Conservation (phyloP, 2,329 filamentous ascomycete genomes). For the Fusarium keratoplasticum region DNA sequence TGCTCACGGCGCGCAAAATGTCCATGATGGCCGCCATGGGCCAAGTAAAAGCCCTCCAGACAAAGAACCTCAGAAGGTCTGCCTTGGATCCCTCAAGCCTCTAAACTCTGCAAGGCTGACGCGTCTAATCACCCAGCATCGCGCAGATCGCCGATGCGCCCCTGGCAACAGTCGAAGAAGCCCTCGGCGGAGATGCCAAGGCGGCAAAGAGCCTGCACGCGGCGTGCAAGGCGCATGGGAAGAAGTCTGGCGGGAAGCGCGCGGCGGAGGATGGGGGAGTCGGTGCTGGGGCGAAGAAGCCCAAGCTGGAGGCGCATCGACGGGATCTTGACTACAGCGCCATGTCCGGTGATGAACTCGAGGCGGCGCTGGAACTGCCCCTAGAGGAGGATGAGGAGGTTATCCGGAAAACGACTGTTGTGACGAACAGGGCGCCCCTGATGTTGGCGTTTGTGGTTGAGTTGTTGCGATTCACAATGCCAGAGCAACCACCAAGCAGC, state of each 20-base stretch:
- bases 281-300: constrained; percentile 44
- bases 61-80: constrained; percentile 67
- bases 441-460: constrained; percentile 84
- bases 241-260: constrained; percentile 50
- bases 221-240: constrained; percentile 66
- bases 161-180: constrained; percentile 57
- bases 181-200: constrained; percentile 60
- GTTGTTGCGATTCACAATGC: constrained; percentile 83
- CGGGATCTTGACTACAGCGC: constrained; percentile 54
- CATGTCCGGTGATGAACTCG: constrained; percentile 67
- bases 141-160: constrained; percentile 65
- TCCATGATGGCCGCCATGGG: constrained; percentile 70
- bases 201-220: constrained; percentile 63
- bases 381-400: constrained; percentile 67
- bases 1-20: constrained; percentile 69
- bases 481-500: constrained; percentile 86
- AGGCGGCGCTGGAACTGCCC: constrained; percentile 71
- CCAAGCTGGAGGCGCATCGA: constrained; percentile 49
- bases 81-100: too few relatives aligned
- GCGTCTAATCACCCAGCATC: constrained; percentile 53
- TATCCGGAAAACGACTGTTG: constrained; percentile 68
- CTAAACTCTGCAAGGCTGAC: not conserved
- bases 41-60: constrained; percentile 68
- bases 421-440: constrained; percentile 85
- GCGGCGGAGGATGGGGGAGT: constrained; percentile 37